These are phyloP conservation scores for Wickerhamiella bombiphila DNA, from an alignment of 805 yeast genomes.

Conservation along the genomic window DNA sequence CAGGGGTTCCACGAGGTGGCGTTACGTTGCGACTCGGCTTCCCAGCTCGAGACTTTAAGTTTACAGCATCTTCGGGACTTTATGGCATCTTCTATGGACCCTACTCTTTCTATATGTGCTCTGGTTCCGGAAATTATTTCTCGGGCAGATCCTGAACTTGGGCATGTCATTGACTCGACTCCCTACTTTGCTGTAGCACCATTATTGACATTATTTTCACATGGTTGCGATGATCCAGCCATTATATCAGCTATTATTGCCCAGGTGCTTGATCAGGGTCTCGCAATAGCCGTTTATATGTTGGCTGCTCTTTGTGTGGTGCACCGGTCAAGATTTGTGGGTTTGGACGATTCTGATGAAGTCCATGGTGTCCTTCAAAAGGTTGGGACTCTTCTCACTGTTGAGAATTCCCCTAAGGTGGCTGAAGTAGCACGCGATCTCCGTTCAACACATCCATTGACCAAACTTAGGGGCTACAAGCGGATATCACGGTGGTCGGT, in stretches of 20 bases:
- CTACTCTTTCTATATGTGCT: constrained; percentile 49
- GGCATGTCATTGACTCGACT: constrained; percentile 25
- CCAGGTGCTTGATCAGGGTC: constrained; percentile 41
- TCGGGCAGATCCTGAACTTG: constrained; percentile 33
- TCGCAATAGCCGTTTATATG: constrained; percentile 41
- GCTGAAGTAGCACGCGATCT: constrained; percentile 13
- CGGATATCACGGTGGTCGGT: constrained; percentile 23
- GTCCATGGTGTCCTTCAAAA: constrained; percentile 29
- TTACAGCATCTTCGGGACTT: constrained; percentile 63
- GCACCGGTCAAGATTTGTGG: constrained; percentile 14
- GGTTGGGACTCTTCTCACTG: constrained; percentile 14
- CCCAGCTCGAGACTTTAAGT: constrained; percentile 22
- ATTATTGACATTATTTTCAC: constrained; percentile 63
- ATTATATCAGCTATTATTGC: constrained; percentile 55
- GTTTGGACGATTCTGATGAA: constrained; percentile 27
- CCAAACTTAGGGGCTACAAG: constrained; percentile 14
- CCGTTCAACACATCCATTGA: constrained; percentile 14
- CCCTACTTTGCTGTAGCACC: constrained; percentile 66
- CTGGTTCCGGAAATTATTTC: constrained; percentile 51
- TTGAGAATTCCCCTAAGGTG: constrained; percentile 9
- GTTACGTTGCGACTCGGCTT: constrained; percentile 31
- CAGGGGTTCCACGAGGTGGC: constrained; percentile 92
- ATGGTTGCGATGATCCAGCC: constrained; percentile 39
- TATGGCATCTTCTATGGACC: constrained; percentile 56
- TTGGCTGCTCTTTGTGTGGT: constrained; percentile 33